Base-by-base conservation (phyloP, 306 rosid genomes). In the peach (Prunus persica) region DNA sequence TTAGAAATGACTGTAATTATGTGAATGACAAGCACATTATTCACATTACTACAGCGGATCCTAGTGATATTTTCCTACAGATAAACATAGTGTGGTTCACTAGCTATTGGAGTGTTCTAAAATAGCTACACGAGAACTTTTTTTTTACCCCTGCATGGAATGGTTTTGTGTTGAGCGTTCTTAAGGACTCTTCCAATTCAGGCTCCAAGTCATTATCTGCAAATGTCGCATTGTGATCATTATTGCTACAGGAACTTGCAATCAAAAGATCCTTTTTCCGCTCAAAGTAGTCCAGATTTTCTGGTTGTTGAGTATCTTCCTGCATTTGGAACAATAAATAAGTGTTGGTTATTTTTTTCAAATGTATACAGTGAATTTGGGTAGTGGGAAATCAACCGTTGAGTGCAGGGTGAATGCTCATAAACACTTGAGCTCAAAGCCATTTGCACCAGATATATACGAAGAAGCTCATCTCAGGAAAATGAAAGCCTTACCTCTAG, bases 81-180 rank as follows among this genome's bases (percentile, higher is more conserved):
- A 25, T 24, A 13, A 2, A 11, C 51, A 47, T 69, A 24, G 32
- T 50, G 28, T 50, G 60, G 52, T 51, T 71, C 69, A 76, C 56
- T 32, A 64, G 68, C 49, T 57, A 75, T 38, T 67, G 73, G 65
- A 79, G 79, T 43, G 69, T 28, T 28, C 30, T 28, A 28, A 28
- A 28, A 27, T 27, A 27, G 30, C 30, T 28, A 28, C 30, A 28
- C 66, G 75, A 65, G 65, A 57, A 19, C 51, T 69, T 32, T 51
- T 75, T 51, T 73, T 82, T 90, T 28, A 93, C 93, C 90, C n/a
- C 30, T 28, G 30, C 30, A 28, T 28, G 30, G 30, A 28, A 28
- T 28, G 30, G 30, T 28, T 28, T 28, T 28, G 30, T 28, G 30
- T 28, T 28, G 30, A 28, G 3, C 30, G 30, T 3, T 30, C 65